Evolutionary conservation across 805 yeast genomes (phyloP).

Genomic region (Lachancea kluyveri): DNA sequence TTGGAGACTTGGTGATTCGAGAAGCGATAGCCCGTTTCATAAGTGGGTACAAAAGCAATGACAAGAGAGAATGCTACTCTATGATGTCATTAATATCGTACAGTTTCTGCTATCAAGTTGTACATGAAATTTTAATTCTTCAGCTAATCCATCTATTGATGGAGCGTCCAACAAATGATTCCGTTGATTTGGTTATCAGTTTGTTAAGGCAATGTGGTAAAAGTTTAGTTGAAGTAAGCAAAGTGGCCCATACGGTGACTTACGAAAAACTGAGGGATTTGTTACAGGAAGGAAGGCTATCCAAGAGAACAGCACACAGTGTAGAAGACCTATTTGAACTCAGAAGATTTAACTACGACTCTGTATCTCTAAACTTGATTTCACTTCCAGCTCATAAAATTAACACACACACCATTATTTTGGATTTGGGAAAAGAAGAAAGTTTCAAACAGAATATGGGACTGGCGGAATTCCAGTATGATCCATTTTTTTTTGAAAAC

Average conservation of each 20-base stretch:
- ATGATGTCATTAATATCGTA: slow-evolving; percentile 50
- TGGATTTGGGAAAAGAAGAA: slow-evolving; percentile 9
- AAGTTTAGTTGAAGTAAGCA: slow-evolving; percentile 38
- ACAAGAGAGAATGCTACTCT: slow-evolving; percentile 38
- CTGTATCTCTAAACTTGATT: slow-evolving; percentile 5
- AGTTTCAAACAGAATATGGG: slow-evolving; percentile 4
- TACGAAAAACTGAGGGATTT: slow-evolving; percentile 56
- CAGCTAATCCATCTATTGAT: slow-evolving; percentile 46
- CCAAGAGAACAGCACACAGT: slow-evolving; percentile 37
- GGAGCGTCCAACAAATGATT: slow-evolving; percentile 44
- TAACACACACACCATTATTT: slow-evolving; percentile 11
- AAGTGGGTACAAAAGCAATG: slow-evolving; percentile 41
- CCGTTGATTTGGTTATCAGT: slow-evolving; percentile 48
- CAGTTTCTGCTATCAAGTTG: slow-evolving; percentile 56
- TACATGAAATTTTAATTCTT: slow-evolving; percentile 46
- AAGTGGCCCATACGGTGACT: slow-evolving; percentile 41
- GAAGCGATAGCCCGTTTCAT: slow-evolving; percentile 57
- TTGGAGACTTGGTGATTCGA: slow-evolving; percentile 52
- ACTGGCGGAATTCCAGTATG: slow-evolving; percentile 10
- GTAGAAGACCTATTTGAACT: slow-evolving; percentile 47
- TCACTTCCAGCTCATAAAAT: slow-evolving; percentile 30
- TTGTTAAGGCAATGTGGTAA: slow-evolving; percentile 50
- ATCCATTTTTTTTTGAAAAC: slow-evolving; percentile 9
- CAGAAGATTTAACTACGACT: slow-evolving; percentile 40
- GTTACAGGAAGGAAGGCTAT: slow-evolving; percentile 48